Evolutionary conservation across 169 alveolate genomes (phyloP), one percentile per base, ranked within the genome.

Genomic region (Plasmodium chabaudi): DNA sequence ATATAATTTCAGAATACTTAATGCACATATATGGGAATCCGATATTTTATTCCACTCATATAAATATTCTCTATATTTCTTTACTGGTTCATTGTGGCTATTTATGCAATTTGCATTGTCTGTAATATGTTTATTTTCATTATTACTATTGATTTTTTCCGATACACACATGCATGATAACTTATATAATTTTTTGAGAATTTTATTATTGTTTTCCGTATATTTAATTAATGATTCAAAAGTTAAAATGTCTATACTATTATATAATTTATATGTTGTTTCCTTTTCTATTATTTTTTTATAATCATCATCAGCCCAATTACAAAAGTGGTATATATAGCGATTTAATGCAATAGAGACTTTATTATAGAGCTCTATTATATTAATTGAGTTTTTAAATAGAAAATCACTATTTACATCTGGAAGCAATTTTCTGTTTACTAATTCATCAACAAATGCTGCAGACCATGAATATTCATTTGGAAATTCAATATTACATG

Each of bases 1-100:
- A 86, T 86, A 86, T 61, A 86, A 53, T 63, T 86, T 86, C 25
- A 86, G 64, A 47, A 86, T 69, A 65, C 91, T 86, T 64, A 86
- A 71, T 15, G 91, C 72, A 39, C 87, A 86, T 13, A 47, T 86
- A 19, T 86, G 91, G 0, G 91, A 17, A 70, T 86, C 91, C n/a
- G 87, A 57, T 12, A 64, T 71, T 65, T 27, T 19, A 73, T 86
- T 86, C 91, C 91, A 86, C 61, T 86, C 91, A 65, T 71, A 71
- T 27, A 86, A 17, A 59, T 69, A 57, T 63, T 86, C 87, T 70
- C 84, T 23, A 69, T 86, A 86, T 39, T 47, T 82, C 60, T 44
- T 70, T 9, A 67, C 72, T 5, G 21, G 7, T 34, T 3, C 42
- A 34, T 34, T 34, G 42, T 34, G 7, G 7, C 42, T 3, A 34